A percentile compares a stretch with the other conserved stretches of the same genome.
Conservation (phyloP, 2,329 filamentous ascomycete species). For the Coniochaeta sp. region DNA sequence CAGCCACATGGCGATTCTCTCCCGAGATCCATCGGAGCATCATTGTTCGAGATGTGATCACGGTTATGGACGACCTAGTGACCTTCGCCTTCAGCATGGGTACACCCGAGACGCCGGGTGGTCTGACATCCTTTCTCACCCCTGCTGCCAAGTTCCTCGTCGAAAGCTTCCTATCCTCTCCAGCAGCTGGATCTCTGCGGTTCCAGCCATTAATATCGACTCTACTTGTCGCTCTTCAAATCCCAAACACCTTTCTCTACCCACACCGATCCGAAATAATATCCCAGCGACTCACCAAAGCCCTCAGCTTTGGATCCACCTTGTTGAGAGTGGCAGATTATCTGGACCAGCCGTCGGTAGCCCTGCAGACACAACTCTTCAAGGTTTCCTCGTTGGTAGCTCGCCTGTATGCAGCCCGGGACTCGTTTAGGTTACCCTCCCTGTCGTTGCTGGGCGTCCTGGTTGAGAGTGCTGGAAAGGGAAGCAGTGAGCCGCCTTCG, state of each 20-base stretch:
- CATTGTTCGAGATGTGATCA: constrained; percentile 61
- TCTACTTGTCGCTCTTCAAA: constrained; percentile 54
- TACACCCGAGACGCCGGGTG: constrained; percentile 32
- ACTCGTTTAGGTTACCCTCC: constrained; percentile 57
- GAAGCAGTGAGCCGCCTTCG: constrained; percentile 74
- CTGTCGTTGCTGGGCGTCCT: constrained; percentile 66
- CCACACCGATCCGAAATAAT: constrained; percentile 45
- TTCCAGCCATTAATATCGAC: constrained; percentile 71
- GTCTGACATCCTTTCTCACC: constrained; percentile 53
- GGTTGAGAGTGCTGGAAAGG: constrained; percentile 60
- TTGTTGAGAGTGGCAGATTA: constrained; percentile 64
- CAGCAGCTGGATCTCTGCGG: constrained; percentile 60
- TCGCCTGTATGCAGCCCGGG: constrained; percentile 64
- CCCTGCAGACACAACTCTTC: constrained; percentile 72
- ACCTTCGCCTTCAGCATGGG: constrained; percentile 69
- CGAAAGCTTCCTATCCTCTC: constrained; percentile 62
- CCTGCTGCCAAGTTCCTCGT: constrained; percentile 69
- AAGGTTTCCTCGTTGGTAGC: constrained; percentile 71
- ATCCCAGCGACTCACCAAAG: constrained; percentile 54
- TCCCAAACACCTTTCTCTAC: constrained; percentile 56
- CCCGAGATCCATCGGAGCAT: constrained; percentile 59
- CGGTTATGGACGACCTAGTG: constrained; percentile 64
- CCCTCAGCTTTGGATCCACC: constrained; percentile 58
- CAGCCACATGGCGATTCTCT: constrained; percentile 76
- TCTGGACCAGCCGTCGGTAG: constrained; percentile 52